A percentile compares a stretch with the other conserved stretches of the same genome.
phyloP scores from a whole-genome alignment of 192 early-diverging fungal species.

The Cetraspora pellucida region DNA sequence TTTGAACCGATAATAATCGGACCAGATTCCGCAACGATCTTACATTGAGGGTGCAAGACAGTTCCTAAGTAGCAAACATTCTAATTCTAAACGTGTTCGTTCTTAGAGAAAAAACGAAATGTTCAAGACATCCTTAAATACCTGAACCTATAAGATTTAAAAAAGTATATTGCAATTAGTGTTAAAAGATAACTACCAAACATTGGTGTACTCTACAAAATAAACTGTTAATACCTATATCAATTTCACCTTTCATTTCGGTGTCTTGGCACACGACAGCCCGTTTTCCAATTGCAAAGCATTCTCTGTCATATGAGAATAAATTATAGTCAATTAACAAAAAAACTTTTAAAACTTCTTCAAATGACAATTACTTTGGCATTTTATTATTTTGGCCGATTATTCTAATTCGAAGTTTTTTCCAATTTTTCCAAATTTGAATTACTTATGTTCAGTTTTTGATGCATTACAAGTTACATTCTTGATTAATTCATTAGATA shows the following conservation, averaged over 20 bases:
- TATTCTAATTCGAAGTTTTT: too few relatives aligned
- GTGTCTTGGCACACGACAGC: constrained; percentile 57
- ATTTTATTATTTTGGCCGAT: not conserved
- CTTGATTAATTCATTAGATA: too few relatives aligned
- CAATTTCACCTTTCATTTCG: constrained; percentile 54
- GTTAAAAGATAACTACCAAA: not conserved
- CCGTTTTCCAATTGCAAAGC: constrained; percentile 39
- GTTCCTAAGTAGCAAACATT: constrained; percentile 48
- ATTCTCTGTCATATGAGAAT: not conserved
- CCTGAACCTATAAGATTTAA: constrained; percentile 9
- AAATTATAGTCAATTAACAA: not conserved
- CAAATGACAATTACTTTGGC: constrained; percentile 7
- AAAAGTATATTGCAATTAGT: not conserved
- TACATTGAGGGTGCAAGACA: constrained; percentile 75
- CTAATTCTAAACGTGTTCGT: not conserved
- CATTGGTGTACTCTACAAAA: too few relatives aligned
- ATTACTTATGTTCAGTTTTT: too few relatives aligned
- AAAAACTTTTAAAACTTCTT: not conserved
- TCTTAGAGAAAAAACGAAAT: not conserved
- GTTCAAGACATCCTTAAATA: not conserved
- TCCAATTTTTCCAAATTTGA: too few relatives aligned
- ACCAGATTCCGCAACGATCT: constrained; percentile 64
- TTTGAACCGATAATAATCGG: constrained; percentile 69
- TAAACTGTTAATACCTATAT: constrained; percentile 42
- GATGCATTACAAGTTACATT: too few relatives aligned